Conservation (phyloP, 2,329 filamentous ascomycete species). For the Trichoderma sp. region DNA sequence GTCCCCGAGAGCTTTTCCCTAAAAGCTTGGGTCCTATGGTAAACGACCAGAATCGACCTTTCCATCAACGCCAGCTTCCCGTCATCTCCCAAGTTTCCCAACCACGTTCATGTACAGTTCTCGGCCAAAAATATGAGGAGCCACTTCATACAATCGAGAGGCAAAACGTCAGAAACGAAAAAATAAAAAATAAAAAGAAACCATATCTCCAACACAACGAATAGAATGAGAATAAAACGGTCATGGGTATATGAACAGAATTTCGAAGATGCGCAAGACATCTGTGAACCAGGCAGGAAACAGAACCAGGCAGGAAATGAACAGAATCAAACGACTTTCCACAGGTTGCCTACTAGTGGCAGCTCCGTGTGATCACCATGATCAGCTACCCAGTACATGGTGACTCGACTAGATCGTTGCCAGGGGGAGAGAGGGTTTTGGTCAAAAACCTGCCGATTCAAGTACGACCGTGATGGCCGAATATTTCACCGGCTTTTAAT, state of each 20-base stretch:
- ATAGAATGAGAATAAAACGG: background rate
- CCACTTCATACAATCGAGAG: background rate
- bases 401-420: background rate
- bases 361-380: background rate
- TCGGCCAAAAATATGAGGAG: background rate
- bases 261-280: constrained; percentile 7
- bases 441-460: background rate
- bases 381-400: background rate
- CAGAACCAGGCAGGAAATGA: constrained; percentile 9
- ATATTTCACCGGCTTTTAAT: constrained; percentile 58
- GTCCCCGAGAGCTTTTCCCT: background rate
- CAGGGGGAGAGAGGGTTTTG: background rate
- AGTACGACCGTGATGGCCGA: constrained; percentile 43
- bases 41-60: background rate
- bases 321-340: background rate
- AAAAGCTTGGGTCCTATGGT: constrained; percentile 1
- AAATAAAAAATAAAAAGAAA: background rate
- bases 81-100: background rate
- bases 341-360: background rate
- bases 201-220: background rate
- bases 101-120: background rate
- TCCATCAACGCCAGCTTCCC: constrained; percentile 4
- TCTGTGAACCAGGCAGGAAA: constrained; percentile 12
- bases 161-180: background rate
- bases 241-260: constrained; percentile 19